phyloP scores from a whole-genome alignment of 805 yeast genomes.

The Saccharomycopsis oosterbeekiorum region DNA sequence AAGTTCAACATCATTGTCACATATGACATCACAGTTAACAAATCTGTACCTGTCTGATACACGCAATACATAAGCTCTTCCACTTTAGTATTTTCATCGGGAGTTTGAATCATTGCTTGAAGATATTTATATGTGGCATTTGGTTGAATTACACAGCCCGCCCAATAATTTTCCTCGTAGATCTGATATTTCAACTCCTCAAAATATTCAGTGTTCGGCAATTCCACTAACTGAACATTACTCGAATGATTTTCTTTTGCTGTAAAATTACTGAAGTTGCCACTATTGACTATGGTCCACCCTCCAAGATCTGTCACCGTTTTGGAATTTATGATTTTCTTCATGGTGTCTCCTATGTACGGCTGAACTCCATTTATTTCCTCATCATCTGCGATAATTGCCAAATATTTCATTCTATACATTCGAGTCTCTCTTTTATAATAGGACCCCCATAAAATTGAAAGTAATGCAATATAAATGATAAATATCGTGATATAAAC shows the following conservation, averaged over 20 bases:
- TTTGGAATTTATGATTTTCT: background rate
- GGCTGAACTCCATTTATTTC: conserved; percentile 3
- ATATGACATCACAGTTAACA: conserved; percentile 5
- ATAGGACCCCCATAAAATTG: conserved; percentile 16
- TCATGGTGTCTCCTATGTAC: conserved; percentile 3
- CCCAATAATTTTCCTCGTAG: conserved; percentile 13
- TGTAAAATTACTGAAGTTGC: conserved; percentile 2
- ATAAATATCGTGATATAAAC: conserved; percentile 8
- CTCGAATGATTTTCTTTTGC: background rate
- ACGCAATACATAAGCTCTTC: conserved; percentile 3
- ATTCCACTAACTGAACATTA: background rate
- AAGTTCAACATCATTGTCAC: conserved; percentile 1
- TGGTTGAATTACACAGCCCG: conserved; percentile 12
- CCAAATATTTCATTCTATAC: conserved; percentile 7
- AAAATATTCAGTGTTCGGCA: background rate
- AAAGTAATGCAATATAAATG: conserved; percentile 10
- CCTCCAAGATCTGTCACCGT: conserved; percentile 2
- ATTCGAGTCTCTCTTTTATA: conserved; percentile 3
- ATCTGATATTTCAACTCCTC: conserved; percentile 6
- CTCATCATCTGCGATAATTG: conserved; percentile 8
- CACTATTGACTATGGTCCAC: conserved; percentile 6
- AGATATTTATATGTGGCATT: conserved; percentile 8
- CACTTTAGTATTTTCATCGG: background rate
- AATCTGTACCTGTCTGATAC: conserved; percentile 10
- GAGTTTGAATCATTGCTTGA: background rate